phyloP scores from a whole-genome alignment of 2,329 filamentous ascomycete genomes.

The Cladosporium sp. region DNA sequence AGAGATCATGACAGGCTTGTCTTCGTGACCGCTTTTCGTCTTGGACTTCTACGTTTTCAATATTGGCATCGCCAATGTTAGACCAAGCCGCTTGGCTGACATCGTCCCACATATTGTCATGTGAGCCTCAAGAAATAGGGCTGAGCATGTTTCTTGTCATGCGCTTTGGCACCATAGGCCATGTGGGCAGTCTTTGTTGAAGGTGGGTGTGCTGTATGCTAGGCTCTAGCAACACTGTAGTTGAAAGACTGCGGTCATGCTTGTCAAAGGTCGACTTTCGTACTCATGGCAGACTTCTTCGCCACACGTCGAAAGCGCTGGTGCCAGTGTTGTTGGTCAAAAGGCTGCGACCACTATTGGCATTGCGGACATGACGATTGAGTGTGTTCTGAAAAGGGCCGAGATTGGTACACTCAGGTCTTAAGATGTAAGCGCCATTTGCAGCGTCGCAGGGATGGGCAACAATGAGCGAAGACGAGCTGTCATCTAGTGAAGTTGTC shows the following conservation, averaged over 20 bases:
- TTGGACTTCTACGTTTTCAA: background rate
- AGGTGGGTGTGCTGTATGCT: background rate
- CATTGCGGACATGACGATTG: no score
- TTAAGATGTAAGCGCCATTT: no score
- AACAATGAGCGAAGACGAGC: no score
- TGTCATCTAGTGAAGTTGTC: no score
- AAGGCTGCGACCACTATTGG: no score
- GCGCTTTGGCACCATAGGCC: background rate
- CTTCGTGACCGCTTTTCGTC: background rate
- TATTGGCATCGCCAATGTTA: background rate
- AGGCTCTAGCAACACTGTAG: background rate
- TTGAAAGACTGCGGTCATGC: background rate
- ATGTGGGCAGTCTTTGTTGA: background rate
- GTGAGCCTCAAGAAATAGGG: conserved; percentile 2
- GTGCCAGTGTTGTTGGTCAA: no score
- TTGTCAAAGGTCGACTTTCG: no score
- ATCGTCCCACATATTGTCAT: background rate
- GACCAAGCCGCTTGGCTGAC: background rate
- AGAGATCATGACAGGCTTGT: background rate
- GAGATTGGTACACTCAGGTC: no score
- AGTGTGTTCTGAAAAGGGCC: no score
- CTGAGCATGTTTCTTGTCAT: background rate
- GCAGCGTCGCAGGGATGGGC: no score
- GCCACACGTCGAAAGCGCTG: no score
- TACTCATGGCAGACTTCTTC: no score